Evolutionary conservation across 225 moss, liverwort and hornwort species (phyloP).

Genomic region (Pseudisothecium myosuroides): DNA sequence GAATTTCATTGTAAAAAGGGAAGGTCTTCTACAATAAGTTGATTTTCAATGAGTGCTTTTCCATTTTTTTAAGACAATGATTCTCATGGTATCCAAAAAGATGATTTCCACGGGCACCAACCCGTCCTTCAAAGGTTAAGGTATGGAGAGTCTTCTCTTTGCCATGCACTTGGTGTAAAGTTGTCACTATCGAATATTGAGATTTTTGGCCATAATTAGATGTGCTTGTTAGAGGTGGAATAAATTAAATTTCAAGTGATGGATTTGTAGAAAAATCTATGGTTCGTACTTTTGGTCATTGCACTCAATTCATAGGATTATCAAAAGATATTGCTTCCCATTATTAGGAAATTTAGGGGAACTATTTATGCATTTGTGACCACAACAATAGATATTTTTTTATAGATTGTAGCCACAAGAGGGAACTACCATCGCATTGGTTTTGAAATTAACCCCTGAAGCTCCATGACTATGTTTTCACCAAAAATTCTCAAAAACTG

Average conservation of each 20-base stretch:
- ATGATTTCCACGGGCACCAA: too few species aligned
- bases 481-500: too few species aligned
- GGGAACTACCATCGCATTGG: fast-evolving
- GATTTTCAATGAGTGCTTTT: too few species aligned
- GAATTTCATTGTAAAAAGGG: too few species aligned
- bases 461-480: too few species aligned
- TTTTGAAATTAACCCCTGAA: too few species aligned
- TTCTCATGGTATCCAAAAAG: too few species aligned
- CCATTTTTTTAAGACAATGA: too few species aligned
- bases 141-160: too few species aligned
- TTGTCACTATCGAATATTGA: neutral
- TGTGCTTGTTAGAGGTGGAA: neutral
- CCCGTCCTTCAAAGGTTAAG: too few species aligned
- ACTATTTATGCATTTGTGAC: neutral
- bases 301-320: neutral
- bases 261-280: neutral
- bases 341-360: too few species aligned
- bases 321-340: neutral
- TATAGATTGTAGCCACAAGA: neutral
- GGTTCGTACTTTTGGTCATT: neutral
- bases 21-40: too few species aligned
- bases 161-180: neutral
- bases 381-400: neutral
- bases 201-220: neutral
- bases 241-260: neutral